Percentiles rank a stretch among this genome's conserved stretches.
phyloP scores from a whole-genome alignment of 306 rosid genomes.

The Quercus ilex region DNA sequence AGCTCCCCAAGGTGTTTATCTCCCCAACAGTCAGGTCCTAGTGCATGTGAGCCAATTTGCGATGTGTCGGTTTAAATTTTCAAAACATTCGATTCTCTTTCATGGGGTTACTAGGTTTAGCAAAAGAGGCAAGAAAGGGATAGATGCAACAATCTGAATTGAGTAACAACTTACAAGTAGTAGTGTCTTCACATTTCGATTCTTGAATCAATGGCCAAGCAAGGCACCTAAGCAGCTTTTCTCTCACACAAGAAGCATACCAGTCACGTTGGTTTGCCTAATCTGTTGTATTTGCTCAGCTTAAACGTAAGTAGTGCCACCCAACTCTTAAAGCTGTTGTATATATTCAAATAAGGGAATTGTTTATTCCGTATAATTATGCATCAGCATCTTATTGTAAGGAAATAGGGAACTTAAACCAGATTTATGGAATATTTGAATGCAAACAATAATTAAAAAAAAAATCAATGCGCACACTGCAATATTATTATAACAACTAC shows the following conservation, averaged over 20 bases:
- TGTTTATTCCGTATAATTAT: too few relatives aligned
- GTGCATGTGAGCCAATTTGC: not conserved
- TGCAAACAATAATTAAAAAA: too few relatives aligned
- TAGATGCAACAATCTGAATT: not conserved
- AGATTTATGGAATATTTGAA: too few relatives aligned
- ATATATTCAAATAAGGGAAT: too few relatives aligned
- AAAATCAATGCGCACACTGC: too few relatives aligned
- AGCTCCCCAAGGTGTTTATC: too few relatives aligned
- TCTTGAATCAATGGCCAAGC: slow-evolving; percentile 5
- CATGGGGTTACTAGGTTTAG: not conserved
- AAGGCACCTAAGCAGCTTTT: slow-evolving; percentile 11
- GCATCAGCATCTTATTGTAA: too few relatives aligned
- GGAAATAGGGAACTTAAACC: too few relatives aligned
- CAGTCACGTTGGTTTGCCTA: not conserved
- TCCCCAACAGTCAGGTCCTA: too few relatives aligned
- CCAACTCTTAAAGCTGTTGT: too few relatives aligned
- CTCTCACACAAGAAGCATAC: not conserved
- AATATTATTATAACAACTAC: too few relatives aligned
- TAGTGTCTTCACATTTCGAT: not conserved
- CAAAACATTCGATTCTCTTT: not conserved
- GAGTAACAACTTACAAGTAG: not conserved
- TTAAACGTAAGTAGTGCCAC: too few relatives aligned
- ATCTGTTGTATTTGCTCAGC: not conserved
- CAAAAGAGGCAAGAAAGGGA: slow-evolving; percentile 21
- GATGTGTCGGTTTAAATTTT: not conserved